phyloP scores from a whole-genome alignment of 2,329 filamentous ascomycete species.

The Cadophora sp. region DNA sequence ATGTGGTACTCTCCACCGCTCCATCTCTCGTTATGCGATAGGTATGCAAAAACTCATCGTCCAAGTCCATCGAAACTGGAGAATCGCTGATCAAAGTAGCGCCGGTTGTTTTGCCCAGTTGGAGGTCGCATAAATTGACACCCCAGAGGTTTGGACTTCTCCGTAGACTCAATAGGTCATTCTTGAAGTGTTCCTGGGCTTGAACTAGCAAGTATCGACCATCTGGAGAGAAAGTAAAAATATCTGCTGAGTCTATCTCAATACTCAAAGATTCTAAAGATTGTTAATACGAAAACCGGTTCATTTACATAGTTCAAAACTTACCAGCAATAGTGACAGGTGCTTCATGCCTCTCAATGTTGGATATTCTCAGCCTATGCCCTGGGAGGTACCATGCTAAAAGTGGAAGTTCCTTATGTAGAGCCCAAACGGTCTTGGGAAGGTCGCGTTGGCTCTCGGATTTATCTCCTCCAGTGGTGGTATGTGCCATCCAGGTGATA shows the following conservation, averaged over 20 bases:
- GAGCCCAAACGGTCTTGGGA: not conserved
- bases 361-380: not conserved
- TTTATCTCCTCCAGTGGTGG: not conserved
- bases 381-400: not conserved
- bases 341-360: not conserved
- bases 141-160: constrained; percentile 1
- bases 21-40: constrained; percentile 13
- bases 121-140: not conserved
- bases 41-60: not conserved
- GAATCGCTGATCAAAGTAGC: not conserved
- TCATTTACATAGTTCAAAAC: not conserved
- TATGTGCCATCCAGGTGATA: constrained; percentile 8
- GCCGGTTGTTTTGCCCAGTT: not conserved
- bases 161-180: not conserved
- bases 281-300: not conserved
- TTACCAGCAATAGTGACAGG: not conserved
- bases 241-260: not conserved
- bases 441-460: not conserved
- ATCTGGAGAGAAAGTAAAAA: not conserved
- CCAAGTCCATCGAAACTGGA: not conserved
- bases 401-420: not conserved
- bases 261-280: not conserved
- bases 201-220: not conserved
- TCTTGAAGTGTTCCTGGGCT: not conserved
- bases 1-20: not conserved